phyloP scores from a whole-genome alignment of 2,329 filamentous ascomycete species.

The Trichoderma citrinoviride region DNA sequence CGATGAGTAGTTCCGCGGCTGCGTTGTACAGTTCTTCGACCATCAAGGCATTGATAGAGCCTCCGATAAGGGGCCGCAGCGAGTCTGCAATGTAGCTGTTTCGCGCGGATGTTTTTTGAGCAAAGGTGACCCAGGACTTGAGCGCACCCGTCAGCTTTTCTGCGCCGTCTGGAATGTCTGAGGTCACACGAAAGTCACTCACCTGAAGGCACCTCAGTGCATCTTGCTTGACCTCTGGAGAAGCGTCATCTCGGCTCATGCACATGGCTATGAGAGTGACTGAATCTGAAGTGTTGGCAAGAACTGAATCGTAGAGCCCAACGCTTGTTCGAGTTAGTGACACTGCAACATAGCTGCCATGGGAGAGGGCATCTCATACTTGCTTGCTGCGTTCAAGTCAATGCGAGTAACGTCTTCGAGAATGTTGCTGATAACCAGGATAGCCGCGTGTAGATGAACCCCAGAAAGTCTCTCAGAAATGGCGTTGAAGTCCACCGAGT shows the following conservation, averaged over 20 bases:
- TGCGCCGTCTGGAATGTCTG: conserved; percentile 28
- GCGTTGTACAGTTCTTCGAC: conserved; percentile 57
- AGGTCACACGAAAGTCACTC: conserved; percentile 28
- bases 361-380: conserved; percentile 39
- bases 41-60: conserved; percentile 59
- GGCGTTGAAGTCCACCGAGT: conserved; percentile 42
- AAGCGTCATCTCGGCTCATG: conserved; percentile 33
- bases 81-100: conserved; percentile 56
- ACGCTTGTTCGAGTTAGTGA: conserved; percentile 32
- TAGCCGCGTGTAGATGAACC: conserved; percentile 51
- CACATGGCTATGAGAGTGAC: conserved; percentile 41
- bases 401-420: conserved; percentile 51
- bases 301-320: conserved; percentile 40
- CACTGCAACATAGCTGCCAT: conserved; percentile 31
- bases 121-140: conserved; percentile 72
- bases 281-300: conserved; percentile 42
- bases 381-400: conserved; percentile 59
- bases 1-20: conserved; percentile 62
- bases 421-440: conserved; percentile 57
- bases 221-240: conserved; percentile 47
- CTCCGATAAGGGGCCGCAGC: conserved; percentile 58
- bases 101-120: conserved; percentile 60
- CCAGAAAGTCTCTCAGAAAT: conserved; percentile 48
- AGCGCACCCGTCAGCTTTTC: not conserved
- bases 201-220: conserved; percentile 62